Conservation (phyloP, 805 yeast species). For the Wickerhamiella lipophila region DNA sequence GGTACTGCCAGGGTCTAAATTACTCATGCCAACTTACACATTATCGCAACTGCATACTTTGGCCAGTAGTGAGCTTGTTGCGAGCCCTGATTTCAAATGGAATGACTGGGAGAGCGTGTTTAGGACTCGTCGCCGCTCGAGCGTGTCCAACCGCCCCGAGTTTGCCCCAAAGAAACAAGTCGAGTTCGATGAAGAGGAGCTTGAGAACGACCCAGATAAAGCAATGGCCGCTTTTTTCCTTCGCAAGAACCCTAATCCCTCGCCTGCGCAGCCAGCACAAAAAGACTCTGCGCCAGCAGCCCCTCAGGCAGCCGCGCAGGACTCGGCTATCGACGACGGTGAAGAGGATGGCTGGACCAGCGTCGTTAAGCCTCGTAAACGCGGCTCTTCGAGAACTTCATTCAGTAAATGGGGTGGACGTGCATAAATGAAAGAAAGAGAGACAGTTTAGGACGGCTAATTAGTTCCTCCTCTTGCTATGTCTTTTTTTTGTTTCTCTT, state of each 20-base stretch:
- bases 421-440: too few species aligned
- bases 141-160: conserved; percentile 8
- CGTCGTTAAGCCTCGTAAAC: conserved; percentile 13
- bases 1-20: background rate
- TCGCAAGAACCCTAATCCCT: conserved; percentile 13
- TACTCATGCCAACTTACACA: conserved; percentile 25
- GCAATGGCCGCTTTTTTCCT: conserved; percentile 22
- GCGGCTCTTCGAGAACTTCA: conserved; percentile 4
- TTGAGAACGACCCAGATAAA: conserved; percentile 23
- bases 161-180: background rate
- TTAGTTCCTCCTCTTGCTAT: too few species aligned
- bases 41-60: conserved; percentile 21
- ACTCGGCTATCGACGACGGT: conserved; percentile 13
- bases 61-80: conserved; percentile 22
- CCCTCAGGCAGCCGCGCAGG: conserved; percentile 8
- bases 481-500: too few species aligned
- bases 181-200: conserved; percentile 19
- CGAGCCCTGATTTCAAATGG: conserved; percentile 24
- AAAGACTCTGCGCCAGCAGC: conserved; percentile 9
- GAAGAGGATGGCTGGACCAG: conserved; percentile 24
- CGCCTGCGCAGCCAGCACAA: background rate
- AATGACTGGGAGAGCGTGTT: conserved; percentile 19
- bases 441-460: too few species aligned
- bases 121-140: conserved; percentile 5
- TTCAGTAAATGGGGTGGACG: conserved; percentile 1